phyloP scores from a whole-genome alignment of 345 rosid species.

The Luvunga scandens region DNA sequence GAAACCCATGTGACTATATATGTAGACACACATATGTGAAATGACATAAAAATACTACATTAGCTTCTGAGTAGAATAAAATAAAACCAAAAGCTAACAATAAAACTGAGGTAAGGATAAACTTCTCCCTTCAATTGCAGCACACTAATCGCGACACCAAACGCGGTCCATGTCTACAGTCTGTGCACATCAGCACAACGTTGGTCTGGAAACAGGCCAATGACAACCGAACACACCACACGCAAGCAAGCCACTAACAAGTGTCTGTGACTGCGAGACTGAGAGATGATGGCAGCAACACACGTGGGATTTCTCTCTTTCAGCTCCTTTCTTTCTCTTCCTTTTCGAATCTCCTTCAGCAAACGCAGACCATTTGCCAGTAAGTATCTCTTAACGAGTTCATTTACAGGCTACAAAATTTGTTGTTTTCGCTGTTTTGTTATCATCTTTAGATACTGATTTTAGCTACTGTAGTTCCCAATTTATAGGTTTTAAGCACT shows the following conservation, averaged over 20 bases:
- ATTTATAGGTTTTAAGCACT: neutral
- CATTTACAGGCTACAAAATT: neutral
- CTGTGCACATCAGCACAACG: neutral
- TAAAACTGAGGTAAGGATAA: neutral
- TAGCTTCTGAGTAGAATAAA: no score
- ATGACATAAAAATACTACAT: no score
- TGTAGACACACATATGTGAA: no score
- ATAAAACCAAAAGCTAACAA: neutral
- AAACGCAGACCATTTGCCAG: constrained; percentile 43
- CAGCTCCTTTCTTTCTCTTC: constrained; percentile 29
- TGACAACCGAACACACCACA: neutral
- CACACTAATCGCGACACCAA: neutral
- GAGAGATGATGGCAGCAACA: constrained; percentile 32
- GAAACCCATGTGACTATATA: no score
- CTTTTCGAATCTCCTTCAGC: constrained; percentile 31
- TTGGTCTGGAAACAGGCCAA: neutral
- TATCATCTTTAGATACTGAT: neutral
- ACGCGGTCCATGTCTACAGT: neutral
- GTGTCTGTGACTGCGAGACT: neutral
- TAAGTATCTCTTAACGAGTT: constrained; percentile 27
- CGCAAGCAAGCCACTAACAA: neutral
- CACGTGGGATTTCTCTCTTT: constrained; percentile 39
- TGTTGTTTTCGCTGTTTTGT: neutral
- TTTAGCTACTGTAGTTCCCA: neutral
- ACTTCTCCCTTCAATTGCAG: neutral